These are phyloP conservation scores for Teunomyces gatunensis DNA, from an alignment of 805 yeast species.

Conservation along the genomic window DNA sequence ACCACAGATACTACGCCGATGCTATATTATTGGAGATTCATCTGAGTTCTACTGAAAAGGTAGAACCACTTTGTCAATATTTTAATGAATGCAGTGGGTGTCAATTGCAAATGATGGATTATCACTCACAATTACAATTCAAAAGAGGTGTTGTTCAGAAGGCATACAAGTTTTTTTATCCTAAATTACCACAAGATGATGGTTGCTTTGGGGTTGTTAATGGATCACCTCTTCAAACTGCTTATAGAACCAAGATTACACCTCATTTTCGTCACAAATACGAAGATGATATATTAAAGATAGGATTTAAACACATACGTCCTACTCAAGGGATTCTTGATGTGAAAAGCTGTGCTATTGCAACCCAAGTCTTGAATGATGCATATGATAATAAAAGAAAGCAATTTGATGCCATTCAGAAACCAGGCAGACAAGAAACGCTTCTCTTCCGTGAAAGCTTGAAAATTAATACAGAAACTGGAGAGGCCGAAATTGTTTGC, in stretches of 20 bases:
- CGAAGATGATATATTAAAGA: constrained; percentile 6
- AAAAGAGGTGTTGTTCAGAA: constrained; percentile 28
- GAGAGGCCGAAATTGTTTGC: constrained; percentile 24
- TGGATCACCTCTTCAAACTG: constrained; percentile 37
- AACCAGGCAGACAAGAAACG: constrained; percentile 12
- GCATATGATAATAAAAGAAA: constrained; percentile 16
- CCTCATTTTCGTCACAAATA: constrained; percentile 31
- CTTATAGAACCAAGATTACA: constrained; percentile 41
- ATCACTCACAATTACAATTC: constrained; percentile 35
- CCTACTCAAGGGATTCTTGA: constrained; percentile 27
- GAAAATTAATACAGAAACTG: constrained; percentile 27
- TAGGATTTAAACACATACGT: constrained; percentile 32
- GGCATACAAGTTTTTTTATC: constrained; percentile 36
- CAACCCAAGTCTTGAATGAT: constrained; percentile 29
- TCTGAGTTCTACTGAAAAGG: constrained; percentile 2
- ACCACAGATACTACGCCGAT: constrained; percentile 31
- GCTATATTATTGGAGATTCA: constrained; percentile 20
- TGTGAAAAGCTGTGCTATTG: constrained; percentile 36
- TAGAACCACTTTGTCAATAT: constrained; percentile 24
- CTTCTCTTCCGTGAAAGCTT: constrained; percentile 35
- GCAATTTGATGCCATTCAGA: constrained; percentile 5
- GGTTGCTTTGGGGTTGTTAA: constrained; percentile 23
- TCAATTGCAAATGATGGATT: constrained; percentile 40
- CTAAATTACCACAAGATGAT: constrained; percentile 14
- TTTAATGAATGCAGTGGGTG: constrained; percentile 42